phyloP scores from a whole-genome alignment of 352 stramenopile species.

The Phytophthora multivora region DNA sequence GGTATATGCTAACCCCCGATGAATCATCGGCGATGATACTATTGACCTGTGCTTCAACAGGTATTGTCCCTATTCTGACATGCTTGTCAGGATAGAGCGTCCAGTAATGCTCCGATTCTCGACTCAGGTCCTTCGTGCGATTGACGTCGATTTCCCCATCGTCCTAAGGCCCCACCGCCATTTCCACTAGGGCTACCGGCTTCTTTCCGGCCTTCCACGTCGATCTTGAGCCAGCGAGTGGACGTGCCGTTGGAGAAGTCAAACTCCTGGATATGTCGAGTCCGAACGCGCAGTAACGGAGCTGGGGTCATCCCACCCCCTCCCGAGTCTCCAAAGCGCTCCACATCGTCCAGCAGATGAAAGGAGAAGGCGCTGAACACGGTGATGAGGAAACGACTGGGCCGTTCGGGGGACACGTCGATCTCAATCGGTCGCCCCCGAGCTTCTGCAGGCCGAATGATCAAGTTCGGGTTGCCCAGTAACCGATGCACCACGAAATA shows the following conservation, averaged over 20 bases:
- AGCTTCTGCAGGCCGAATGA: constrained; percentile 75
- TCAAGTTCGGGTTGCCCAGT: constrained; percentile 70
- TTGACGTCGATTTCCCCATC: constrained; percentile 36
- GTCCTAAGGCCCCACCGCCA: constrained; percentile 16
- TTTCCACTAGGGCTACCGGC: constrained; percentile 30
- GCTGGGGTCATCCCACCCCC: constrained; percentile 51
- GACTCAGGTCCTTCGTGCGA: constrained; percentile 41
- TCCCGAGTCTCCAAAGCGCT: constrained; percentile 57
- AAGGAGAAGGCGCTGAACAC: constrained; percentile 82
- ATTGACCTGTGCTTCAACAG: no score
- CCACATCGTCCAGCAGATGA: constrained; percentile 79
- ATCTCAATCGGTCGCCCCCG: constrained; percentile 77
- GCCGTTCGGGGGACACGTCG: constrained; percentile 57
- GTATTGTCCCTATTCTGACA: no score
- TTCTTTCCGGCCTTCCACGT: constrained; percentile 63
- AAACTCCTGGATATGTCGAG: constrained; percentile 81
- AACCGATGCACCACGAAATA: constrained; percentile 83
- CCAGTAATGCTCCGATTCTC: constrained; percentile 43
- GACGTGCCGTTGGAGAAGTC: constrained; percentile 77
- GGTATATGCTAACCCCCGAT: no score
- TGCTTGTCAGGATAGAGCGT: constrained; percentile 38
- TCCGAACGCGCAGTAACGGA: constrained; percentile 67
- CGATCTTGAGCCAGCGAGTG: constrained; percentile 66
- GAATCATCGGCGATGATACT: no score
- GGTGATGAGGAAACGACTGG: constrained; percentile 73